These are phyloP conservation scores for Hyaloperonospora arabidopsidis DNA, from an alignment of 352 stramenopile species.

Conservation along the genomic window DNA sequence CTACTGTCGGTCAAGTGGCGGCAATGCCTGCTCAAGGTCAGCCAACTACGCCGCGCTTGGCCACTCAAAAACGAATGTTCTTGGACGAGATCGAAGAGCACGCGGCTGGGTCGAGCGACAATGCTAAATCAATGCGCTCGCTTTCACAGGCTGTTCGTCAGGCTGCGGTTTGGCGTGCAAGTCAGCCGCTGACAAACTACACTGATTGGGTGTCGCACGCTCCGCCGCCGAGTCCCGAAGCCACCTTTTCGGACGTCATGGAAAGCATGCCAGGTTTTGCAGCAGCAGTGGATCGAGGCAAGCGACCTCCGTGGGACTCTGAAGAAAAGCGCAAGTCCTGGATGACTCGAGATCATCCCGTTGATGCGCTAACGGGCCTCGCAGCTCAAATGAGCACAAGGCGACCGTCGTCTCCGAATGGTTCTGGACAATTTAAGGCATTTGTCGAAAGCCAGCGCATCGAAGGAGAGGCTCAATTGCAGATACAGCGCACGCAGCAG, in stretches of 20 bases:
- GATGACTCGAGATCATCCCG: conserved; percentile 51
- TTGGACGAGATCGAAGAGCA: conserved; percentile 71
- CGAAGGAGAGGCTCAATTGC: conserved; percentile 25
- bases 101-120: conserved; percentile 42
- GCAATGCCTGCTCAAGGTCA: conserved; percentile 13
- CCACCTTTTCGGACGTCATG: conserved; percentile 72
- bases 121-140: conserved; percentile 64
- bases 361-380: conserved; percentile 17
- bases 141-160: conserved; percentile 71
- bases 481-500: conserved; percentile 23
- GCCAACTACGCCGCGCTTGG: conserved; percentile 15
- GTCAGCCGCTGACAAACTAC: conserved; percentile 59
- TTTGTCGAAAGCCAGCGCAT: conserved; percentile 30
- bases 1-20: conserved; percentile 9
- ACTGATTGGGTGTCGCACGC: conserved; percentile 60
- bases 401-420: conserved; percentile 13
- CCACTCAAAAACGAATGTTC: conserved; percentile 31
- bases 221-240: conserved; percentile 46
- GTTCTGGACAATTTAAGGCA: conserved; percentile 25
- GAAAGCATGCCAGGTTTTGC: conserved; percentile 54
- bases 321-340: conserved; percentile 69
- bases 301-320: conserved; percentile 38
- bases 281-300: conserved; percentile 29
- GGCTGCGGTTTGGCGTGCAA: conserved; percentile 69
- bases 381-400: conserved; percentile 17